These are phyloP conservation scores for Pelargonium fulgidum DNA, from an alignment of 441 rosid genomes.

Conservation along the genomic window DNA sequence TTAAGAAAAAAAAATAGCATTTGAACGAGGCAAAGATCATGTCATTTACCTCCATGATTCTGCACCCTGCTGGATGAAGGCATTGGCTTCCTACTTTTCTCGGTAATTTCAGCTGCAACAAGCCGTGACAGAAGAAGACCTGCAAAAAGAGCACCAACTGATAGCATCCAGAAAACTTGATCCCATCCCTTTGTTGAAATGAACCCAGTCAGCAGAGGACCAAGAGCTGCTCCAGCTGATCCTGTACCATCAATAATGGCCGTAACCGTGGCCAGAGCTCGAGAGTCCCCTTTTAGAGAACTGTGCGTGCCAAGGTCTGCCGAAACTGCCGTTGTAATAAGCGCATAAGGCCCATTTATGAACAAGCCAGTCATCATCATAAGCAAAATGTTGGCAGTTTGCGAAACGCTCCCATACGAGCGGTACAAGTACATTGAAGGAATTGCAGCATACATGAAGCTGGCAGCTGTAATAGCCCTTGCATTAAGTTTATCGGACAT, in stretches of 20 bases:
- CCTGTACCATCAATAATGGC: conserved; percentile 95
- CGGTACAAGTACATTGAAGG: conserved; percentile 43
- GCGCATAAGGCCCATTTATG: conserved; percentile 50
- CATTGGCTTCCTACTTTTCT: conserved; percentile 8
- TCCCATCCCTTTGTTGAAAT: conserved; percentile 1
- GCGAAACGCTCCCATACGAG: conserved; percentile 56
- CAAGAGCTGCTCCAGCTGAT: conserved; percentile 85
- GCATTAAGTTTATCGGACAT: conserved; percentile 78
- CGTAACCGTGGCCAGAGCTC: conserved; percentile 89
- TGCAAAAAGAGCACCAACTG: conserved; percentile 18
- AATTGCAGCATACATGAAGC: conserved; percentile 43
- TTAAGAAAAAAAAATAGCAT: no score
- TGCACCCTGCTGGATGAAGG: background rate
- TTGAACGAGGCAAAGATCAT: background rate
- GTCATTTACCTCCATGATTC: background rate
- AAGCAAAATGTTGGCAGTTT: conserved; percentile 50
- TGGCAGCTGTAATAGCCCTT: conserved; percentile 60
- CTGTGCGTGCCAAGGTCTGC: conserved; percentile 64
- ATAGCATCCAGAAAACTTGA: conserved; percentile 20
- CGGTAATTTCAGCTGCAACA: conserved; percentile 10
- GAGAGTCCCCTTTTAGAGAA: conserved; percentile 75
- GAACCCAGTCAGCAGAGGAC: conserved; percentile 30
- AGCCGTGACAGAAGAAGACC: conserved; percentile 22
- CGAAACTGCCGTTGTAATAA: background rate
- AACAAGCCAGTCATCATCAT: conserved; percentile 88